Conservation (phyloP, 768 basidiomycete genomes). For the Agaricus subrufescens region DNA sequence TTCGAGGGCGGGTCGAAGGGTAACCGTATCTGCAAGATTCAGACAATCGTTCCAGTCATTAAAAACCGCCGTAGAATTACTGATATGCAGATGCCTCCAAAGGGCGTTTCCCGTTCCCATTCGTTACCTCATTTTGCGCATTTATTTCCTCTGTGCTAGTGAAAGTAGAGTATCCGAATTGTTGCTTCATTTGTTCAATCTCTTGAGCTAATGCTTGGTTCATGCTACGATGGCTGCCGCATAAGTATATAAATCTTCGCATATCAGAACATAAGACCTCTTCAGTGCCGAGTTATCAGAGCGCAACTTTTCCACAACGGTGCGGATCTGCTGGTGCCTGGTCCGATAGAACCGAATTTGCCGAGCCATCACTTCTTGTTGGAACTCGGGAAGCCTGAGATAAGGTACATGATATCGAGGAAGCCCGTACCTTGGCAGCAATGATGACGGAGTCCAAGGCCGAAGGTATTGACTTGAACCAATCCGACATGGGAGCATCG, state of each 20-base stretch:
- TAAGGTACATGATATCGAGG: not conserved
- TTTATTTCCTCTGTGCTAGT: conserved; percentile 15
- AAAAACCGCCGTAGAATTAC: conserved; percentile 11
- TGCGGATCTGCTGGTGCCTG: conserved; percentile 52
- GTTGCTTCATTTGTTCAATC: conserved; percentile 30
- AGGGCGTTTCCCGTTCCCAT: conserved; percentile 63
- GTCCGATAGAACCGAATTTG: conserved; percentile 62
- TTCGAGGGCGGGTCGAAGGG: conserved; percentile 24
- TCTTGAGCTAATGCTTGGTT: too few relatives aligned
- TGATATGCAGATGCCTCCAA: conserved; percentile 33
- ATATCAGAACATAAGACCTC: conserved; percentile 36
- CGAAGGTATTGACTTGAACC: conserved; percentile 66
- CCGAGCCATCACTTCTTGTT: conserved; percentile 69
- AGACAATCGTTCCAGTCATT: not conserved
- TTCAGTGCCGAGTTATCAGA: conserved; percentile 48
- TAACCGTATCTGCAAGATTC: conserved; percentile 16
- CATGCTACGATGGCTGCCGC: conserved; percentile 19
- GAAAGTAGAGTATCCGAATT: conserved; percentile 20
- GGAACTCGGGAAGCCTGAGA: conserved; percentile 46
- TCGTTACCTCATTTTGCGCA: conserved; percentile 33
- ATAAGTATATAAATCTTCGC: conserved; percentile 8
- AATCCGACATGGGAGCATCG: conserved; percentile 76
- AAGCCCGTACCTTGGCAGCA: conserved; percentile 53
- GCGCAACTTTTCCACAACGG: conserved; percentile 48
- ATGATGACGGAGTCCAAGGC: conserved; percentile 61